Evolutionary conservation across 2,329 filamentous ascomycete genomes (phyloP).

Genomic region (Ramularia endophylla): DNA sequence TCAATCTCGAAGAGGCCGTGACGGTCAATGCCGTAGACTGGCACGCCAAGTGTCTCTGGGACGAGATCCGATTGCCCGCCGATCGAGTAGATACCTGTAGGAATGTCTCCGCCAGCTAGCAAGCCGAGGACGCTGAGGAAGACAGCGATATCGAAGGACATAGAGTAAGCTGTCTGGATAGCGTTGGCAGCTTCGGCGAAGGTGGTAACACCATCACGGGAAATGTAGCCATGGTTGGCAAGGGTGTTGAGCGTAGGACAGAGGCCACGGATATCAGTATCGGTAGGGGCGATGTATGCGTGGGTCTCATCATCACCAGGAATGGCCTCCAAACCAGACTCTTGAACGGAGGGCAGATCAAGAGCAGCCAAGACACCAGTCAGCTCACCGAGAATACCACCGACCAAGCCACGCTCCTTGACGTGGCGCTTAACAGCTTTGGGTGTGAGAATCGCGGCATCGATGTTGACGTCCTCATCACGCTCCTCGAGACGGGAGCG

Average conservation of each 20-base stretch:
- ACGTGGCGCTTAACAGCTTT: slow-evolving; percentile 16
- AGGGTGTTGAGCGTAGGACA: slow-evolving; percentile 25
- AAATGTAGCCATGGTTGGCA: too few relatives aligned
- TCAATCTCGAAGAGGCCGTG: slow-evolving; percentile 27
- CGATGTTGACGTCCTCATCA: slow-evolving; percentile 16
- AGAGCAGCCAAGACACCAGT: slow-evolving; percentile 17
- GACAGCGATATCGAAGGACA: slow-evolving; percentile 19
- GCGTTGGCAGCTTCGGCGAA: too few relatives aligned
- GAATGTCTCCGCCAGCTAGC: slow-evolving; percentile 23
- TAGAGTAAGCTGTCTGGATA: too few relatives aligned
- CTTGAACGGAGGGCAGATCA: too few relatives aligned
- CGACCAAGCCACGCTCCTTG: slow-evolving; percentile 11
- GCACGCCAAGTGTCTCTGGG: slow-evolving; percentile 22
- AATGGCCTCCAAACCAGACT: too few relatives aligned
- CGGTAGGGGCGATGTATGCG: slow-evolving; percentile 17
- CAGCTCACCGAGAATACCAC: slow-evolving; percentile 17
- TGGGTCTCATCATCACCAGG: too few relatives aligned
- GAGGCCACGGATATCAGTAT: slow-evolving; percentile 20
- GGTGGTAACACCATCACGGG: slow-evolving; percentile 19
- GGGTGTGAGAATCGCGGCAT: slow-evolving; percentile 14
- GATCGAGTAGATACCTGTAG: slow-evolving; percentile 22
- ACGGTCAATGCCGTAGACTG: slow-evolving; percentile 21
- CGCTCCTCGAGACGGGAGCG: slow-evolving; percentile 14
- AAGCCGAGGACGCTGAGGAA: slow-evolving; percentile 23
- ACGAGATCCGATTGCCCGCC: slow-evolving; percentile 18